Conservation (phyloP, 176 grass and related monocot genomes). For the Tillandsia leiboldiana region DNA sequence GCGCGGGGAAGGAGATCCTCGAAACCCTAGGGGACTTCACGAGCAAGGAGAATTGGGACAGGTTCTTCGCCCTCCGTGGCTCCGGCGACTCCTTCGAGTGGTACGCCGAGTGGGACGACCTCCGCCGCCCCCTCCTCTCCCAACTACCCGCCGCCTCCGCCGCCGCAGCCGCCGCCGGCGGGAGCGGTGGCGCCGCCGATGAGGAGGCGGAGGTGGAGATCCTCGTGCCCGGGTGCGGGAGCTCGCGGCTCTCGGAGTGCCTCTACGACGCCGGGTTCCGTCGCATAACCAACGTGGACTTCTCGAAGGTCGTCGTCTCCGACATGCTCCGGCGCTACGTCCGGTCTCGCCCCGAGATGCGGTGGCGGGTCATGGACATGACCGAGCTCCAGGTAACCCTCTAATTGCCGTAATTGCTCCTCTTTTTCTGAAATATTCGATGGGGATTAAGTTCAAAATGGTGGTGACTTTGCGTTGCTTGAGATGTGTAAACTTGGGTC, state of each 20-base stretch:
- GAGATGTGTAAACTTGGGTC: too few species aligned
- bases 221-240: conserved; percentile 82
- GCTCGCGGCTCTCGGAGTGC: conserved; percentile 62
- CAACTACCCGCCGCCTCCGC: conserved; percentile 27
- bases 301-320: conserved; percentile 72
- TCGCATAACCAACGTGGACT: conserved; percentile 81
- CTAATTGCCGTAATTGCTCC: not conserved
- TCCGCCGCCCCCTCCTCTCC: conserved; percentile 44
- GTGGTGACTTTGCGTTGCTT: not conserved
- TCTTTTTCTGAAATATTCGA: not conserved
- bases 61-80: conserved; percentile 80
- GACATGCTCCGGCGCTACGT: conserved; percentile 81
- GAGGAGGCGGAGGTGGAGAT: conserved; percentile 33
- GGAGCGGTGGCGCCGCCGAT: not conserved
- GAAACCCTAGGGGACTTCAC: conserved; percentile 82
- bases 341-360: conserved; percentile 73
- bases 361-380: conserved; percentile 96
- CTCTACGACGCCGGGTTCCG: conserved; percentile 77
- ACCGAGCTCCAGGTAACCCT: conserved; percentile 64
- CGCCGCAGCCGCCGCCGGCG: not conserved
- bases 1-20: conserved; percentile 25
- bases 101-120: conserved; percentile 83
- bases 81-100: conserved; percentile 82
- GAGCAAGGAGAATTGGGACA: conserved; percentile 96
- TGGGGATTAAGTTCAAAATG: not conserved